phyloP scores from a whole-genome alignment of 1,284 basidiomycete genomes.

The Agaricales sp. region DNA sequence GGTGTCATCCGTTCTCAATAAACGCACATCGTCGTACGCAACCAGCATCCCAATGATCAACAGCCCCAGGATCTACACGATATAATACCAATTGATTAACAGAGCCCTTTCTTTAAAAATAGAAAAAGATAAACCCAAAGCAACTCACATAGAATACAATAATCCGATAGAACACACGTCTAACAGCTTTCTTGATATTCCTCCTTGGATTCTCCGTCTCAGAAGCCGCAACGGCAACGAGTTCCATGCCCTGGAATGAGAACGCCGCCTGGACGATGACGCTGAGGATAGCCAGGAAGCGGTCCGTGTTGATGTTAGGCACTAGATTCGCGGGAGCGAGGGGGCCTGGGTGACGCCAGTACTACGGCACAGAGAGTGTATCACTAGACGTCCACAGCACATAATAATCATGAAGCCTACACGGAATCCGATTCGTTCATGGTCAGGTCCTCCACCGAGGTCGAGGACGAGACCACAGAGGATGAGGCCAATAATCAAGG shows the following conservation, averaged over 20 bases:
- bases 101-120: slow-evolving; percentile 9
- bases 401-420: slow-evolving; percentile 18
- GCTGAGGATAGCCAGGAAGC: slow-evolving; percentile 60
- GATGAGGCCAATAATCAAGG: slow-evolving; percentile 50
- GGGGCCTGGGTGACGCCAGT: slow-evolving; percentile 65
- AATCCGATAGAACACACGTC: slow-evolving; percentile 74
- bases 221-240: slow-evolving; percentile 72
- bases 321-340: slow-evolving; percentile 37
- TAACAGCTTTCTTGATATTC: slow-evolving; percentile 74
- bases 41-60: slow-evolving; percentile 76
- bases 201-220: slow-evolving; percentile 68
- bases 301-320: slow-evolving; percentile 33
- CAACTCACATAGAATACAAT: slow-evolving; percentile 54
- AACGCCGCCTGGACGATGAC: slow-evolving; percentile 75
- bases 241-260: slow-evolving; percentile 78
- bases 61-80: slow-evolving; percentile 55
- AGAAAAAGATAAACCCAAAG: background rate
- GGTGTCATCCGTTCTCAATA: slow-evolving; percentile 42
- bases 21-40: slow-evolving; percentile 51
- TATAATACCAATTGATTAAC: no score
- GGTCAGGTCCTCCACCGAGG: slow-evolving; percentile 56
- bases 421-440: slow-evolving; percentile 52
- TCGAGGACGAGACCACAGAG: slow-evolving; percentile 60
- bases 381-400: background rate
- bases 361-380: slow-evolving; percentile 24